Base-by-base conservation (phyloP, 2,329 filamentous ascomycete species). In the Fusarium luffae region DNA sequence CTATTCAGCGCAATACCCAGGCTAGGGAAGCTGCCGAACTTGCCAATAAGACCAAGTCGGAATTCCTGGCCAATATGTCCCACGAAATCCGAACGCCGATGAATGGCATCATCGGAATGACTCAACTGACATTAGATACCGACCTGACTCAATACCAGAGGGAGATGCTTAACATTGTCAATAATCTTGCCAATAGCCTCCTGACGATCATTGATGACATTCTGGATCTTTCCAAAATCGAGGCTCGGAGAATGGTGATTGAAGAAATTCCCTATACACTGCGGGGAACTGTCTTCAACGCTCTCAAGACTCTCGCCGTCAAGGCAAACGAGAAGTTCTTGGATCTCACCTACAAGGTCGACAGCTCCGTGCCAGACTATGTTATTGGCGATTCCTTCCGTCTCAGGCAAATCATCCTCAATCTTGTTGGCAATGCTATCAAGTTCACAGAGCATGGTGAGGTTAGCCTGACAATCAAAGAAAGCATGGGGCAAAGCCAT, bases 101-200 rank as follows among this genome's bases (percentile, higher is more conserved):
- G 88, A 97, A 98, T 83, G 94, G 94, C 74, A 98, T 98, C 77
- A 97, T 98, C 73, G 94, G 94, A 76, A 98, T 98, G 95, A 98
- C 94, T 4, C 94, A 98, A 79, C 85, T 99, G 59, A 98, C 96
- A 2, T 86, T 99, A 56, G 96, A 99, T 78, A 98, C 95, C 41
- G 92, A 98, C 78, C 85, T 99, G 62, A 97, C 94, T 47, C 93
- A 94, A 76, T 97, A 97, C 76, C 96, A 98, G 76, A 90, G 96
- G 73, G 96, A 99, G 82, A 98, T 98, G 95, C 84, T 98, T 80
- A 98, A 98, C 74, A 97, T 98, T 76, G 95, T 99, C 74, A 95
- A 98, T 82, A 97, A 97, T 77, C 85, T 98, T 72, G 96, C 95
- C 71, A 98, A 98, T 82, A 97, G 95, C 82, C 84, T 99, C 74